phyloP scores from a whole-genome alignment of 2,329 filamentous ascomycete species.

The Fusarium falciforme region DNA sequence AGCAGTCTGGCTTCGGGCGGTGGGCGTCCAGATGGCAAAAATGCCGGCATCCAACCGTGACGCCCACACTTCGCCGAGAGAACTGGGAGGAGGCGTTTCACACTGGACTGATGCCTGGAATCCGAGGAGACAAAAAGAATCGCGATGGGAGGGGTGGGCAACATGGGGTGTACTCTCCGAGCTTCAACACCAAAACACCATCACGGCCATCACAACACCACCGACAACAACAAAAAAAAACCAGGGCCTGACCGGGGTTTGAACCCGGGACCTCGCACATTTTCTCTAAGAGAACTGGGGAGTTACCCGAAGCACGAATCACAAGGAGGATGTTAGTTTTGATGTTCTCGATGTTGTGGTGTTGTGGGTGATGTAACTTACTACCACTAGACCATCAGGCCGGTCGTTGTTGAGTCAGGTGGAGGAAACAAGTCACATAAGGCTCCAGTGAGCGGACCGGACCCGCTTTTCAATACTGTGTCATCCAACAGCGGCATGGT shows the following conservation, averaged over 20 bases:
- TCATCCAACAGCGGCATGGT: too few species aligned
- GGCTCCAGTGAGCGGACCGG: too few species aligned
- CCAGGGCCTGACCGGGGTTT: neutral
- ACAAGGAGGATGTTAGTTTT: too few species aligned
- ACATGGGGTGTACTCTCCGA: neutral
- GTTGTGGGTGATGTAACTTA: too few species aligned
- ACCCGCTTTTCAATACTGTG: too few species aligned
- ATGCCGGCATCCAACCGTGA: neutral
- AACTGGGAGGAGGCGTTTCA: neutral
- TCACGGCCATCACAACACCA: neutral
- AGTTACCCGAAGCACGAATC: neutral
- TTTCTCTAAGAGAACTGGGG: slow-evolving; percentile 6
- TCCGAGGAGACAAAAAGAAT: neutral
- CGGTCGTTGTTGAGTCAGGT: too few species aligned
- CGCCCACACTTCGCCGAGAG: neutral
- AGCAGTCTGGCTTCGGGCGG: neutral
- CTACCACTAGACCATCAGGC: neutral
- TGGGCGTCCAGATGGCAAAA: neutral
- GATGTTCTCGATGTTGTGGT: too few species aligned
- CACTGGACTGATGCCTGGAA: neutral
- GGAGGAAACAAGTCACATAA: too few species aligned
- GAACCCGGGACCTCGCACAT: slow-evolving; percentile 28
- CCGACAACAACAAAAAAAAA: neutral
- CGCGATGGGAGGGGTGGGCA: neutral
- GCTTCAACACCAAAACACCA: neutral